Conservation (phyloP, 2,329 filamentous ascomycete genomes). For the Aspergillus transmontanensis region DNA sequence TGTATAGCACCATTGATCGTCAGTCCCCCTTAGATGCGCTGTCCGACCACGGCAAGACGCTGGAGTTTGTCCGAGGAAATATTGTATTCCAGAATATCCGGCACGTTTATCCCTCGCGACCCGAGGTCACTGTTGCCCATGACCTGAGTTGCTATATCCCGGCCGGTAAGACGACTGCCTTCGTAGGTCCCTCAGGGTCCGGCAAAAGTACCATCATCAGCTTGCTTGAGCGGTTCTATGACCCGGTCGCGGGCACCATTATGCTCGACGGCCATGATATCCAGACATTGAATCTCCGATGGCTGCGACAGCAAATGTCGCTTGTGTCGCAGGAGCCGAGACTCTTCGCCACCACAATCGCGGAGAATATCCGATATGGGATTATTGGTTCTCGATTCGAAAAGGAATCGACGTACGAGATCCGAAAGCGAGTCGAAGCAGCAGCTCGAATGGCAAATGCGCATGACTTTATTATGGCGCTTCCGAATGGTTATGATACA, state of each 20-base stretch:
- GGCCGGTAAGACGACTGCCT: constrained; percentile 55
- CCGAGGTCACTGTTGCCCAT: constrained; percentile 46
- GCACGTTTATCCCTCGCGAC: constrained; percentile 52
- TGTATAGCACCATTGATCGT: constrained; percentile 47
- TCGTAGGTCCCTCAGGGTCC: constrained; percentile 59
- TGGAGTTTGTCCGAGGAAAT: constrained; percentile 29
- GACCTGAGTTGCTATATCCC: constrained; percentile 48
- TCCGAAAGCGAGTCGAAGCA: constrained; percentile 15
- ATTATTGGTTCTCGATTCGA: constrained; percentile 68
- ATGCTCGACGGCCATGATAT: constrained; percentile 74
- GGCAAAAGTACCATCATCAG: constrained; percentile 47
- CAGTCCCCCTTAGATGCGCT: constrained; percentile 43
- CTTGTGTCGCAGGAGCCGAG: constrained; percentile 85
- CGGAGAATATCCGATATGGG: constrained; percentile 69
- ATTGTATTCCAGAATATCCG: constrained; percentile 47
- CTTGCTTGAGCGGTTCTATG: constrained; percentile 60
- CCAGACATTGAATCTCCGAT: constrained; percentile 67
- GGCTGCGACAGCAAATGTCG: constrained; percentile 64
- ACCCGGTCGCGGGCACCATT: constrained; percentile 54
- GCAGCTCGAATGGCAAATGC: constrained; percentile 54
- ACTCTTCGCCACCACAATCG: constrained; percentile 80
- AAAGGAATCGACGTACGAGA: constrained; percentile 58
- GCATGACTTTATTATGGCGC: constrained; percentile 73
- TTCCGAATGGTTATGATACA: constrained; percentile 62
- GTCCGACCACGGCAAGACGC: constrained; percentile 23